A percentile compares a stretch with the other conserved stretches of the same genome.
These are phyloP conservation scores for Populus hybrid DNA, from an alignment of 441 rosid genomes.

Conservation along the genomic window DNA sequence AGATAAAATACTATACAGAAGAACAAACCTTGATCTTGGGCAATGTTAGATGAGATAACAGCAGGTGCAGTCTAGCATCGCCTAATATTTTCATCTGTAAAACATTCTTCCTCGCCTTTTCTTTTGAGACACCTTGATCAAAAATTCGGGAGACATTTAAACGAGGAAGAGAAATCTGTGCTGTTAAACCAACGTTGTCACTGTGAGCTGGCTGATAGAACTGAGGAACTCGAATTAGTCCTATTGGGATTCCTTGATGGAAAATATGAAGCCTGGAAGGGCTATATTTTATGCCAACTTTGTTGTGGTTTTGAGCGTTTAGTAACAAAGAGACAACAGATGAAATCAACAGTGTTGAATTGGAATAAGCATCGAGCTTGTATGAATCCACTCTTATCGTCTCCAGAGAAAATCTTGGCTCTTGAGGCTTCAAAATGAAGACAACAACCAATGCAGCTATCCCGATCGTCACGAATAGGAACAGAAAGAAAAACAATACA, in stretches of 20 bases:
- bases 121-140: conserved; percentile 7
- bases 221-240: conserved; percentile 25
- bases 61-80: conserved; percentile 20
- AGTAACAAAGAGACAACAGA: conserved; percentile 27
- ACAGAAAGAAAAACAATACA: conserved; percentile 12
- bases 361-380: conserved; percentile 20
- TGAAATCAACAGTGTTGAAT: conserved; percentile 29
- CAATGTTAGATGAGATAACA: conserved; percentile 20
- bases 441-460: conserved; percentile 10
- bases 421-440: conserved; percentile 28
- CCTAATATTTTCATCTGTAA: conserved; percentile 27
- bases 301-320: conserved; percentile 35
- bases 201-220: conserved; percentile 36
- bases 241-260: conserved; percentile 26
- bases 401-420: conserved; percentile 31
- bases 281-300: conserved; percentile 28
- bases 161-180: conserved; percentile 20
- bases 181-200: conserved; percentile 19
- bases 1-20: not conserved
- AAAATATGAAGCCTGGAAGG: conserved; percentile 28
- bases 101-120: conserved; percentile 5
- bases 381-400: conserved; percentile 25
- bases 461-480: conserved; percentile 14
- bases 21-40: conserved; percentile 34
- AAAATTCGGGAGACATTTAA: conserved; percentile 22